These are phyloP conservation scores for Calocybe cyanea DNA, from an alignment of 768 basidiomycete genomes.

Conservation along the genomic window DNA sequence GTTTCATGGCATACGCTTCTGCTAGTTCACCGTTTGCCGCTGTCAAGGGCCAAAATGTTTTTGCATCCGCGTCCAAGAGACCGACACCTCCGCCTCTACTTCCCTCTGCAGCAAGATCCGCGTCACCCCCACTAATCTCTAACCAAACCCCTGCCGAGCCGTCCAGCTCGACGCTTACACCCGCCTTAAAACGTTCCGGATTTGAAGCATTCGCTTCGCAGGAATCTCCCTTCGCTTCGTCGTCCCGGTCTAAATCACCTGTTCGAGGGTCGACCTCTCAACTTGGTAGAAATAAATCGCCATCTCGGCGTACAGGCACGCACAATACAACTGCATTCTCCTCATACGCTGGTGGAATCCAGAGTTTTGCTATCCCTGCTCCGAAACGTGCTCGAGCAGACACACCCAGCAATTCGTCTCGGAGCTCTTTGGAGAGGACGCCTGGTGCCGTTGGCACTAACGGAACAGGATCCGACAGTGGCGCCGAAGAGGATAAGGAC, in stretches of 20 bases:
- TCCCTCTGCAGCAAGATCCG: conserved; percentile 13
- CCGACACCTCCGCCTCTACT: conserved; percentile 23
- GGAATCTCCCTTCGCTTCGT: conserved; percentile 27
- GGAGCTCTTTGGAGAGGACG: conserved; percentile 42
- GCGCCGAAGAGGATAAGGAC: conserved; percentile 44
- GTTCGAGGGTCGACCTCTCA: conserved; percentile 38
- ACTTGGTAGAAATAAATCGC: conserved; percentile 50
- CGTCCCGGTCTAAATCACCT: conserved; percentile 51
- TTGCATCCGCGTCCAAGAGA: conserved; percentile 34
- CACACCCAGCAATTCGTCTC: conserved; percentile 42
- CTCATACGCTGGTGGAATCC: conserved; percentile 50
- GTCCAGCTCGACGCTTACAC: conserved; percentile 16
- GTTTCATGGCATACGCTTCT: conserved; percentile 80
- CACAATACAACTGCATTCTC: conserved; percentile 53
- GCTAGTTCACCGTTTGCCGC: conserved; percentile 69
- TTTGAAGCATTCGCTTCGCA: conserved; percentile 30
- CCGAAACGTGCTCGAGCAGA: conserved; percentile 54
- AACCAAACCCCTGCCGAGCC: conserved; percentile 15
- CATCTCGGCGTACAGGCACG: conserved; percentile 41
- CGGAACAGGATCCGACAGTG: conserved; percentile 32
- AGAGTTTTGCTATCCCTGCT: conserved; percentile 47
- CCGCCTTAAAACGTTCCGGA: conserved; percentile 29
- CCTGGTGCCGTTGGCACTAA: conserved; percentile 20
- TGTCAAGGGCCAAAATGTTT: conserved; percentile 65
- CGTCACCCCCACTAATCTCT: conserved; percentile 8